Conservation (phyloP, 129 eudicot genomes). For the Flaveria linearis region DNA sequence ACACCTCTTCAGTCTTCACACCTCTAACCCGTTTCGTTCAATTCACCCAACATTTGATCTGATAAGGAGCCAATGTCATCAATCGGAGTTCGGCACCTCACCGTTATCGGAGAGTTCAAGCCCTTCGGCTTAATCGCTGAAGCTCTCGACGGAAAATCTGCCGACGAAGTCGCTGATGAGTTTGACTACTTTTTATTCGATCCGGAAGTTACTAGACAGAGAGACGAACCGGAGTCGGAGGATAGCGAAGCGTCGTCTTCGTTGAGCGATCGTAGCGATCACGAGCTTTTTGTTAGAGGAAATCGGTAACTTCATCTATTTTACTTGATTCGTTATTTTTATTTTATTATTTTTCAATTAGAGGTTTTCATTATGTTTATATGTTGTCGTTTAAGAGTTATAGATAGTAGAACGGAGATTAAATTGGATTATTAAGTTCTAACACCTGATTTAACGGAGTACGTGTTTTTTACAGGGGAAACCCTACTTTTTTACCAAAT, state of each 20-base stretch:
- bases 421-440: neutral
- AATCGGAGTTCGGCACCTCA: slow-evolving; percentile 65
- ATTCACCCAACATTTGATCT: slow-evolving; percentile 28
- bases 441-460: neutral
- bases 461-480: slow-evolving; percentile 5
- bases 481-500: neutral
- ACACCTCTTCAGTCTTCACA: neutral
- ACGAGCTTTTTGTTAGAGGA: slow-evolving; percentile 82
- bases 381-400: slow-evolving; percentile 22
- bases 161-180: slow-evolving; percentile 54
- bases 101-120: slow-evolving; percentile 78
- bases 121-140: slow-evolving; percentile 88
- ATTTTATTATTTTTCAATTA: neutral
- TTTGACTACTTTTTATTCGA: slow-evolving; percentile 70
- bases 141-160: slow-evolving; percentile 73
- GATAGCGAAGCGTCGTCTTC: slow-evolving; percentile 41
- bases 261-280: slow-evolving; percentile 60
- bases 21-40: neutral
- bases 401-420: neutral
- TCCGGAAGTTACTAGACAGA: slow-evolving; percentile 62
- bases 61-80: slow-evolving; percentile 46
- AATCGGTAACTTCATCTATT: slow-evolving; percentile 53
- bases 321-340: neutral
- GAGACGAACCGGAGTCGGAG: slow-evolving; percentile 47
- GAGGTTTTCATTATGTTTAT: slow-evolving; percentile 48